Evolutionary conservation across 1,284 basidiomycete species (phyloP).

Genomic region (Fomitopsis schrenkii): DNA sequence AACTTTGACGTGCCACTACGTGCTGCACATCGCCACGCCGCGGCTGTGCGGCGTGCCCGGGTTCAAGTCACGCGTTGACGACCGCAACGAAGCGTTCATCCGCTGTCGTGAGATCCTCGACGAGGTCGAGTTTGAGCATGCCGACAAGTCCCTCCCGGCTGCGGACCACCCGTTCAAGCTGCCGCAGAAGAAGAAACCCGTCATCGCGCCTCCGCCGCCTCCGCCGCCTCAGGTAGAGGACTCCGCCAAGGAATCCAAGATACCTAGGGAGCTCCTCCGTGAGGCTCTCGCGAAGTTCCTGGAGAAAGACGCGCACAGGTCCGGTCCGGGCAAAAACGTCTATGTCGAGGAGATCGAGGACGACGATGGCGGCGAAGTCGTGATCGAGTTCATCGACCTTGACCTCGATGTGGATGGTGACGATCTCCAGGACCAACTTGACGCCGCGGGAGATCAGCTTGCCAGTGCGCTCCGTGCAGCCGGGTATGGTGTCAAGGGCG

Average conservation of each 20-base stretch:
- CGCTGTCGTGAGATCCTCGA: constrained; percentile 72
- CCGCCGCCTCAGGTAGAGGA: constrained; percentile 8
- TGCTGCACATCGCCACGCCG: constrained; percentile 89
- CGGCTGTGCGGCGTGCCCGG: constrained; percentile 88
- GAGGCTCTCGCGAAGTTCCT: constrained; percentile 33
- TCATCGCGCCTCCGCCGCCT: constrained; percentile 41
- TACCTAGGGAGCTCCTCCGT: constrained; percentile 19
- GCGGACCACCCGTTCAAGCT: constrained; percentile 53
- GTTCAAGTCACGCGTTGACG: constrained; percentile 73
- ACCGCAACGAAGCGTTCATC: constrained; percentile 61
- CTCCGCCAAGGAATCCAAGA: constrained; percentile 4
- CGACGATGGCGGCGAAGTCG: constrained; percentile 48
- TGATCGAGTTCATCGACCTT: constrained; percentile 48
- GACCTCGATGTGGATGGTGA: constrained; percentile 17
- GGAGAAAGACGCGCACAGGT: constrained; percentile 34
- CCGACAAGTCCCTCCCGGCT: constrained; percentile 37
- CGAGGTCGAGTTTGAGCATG: constrained; percentile 24
- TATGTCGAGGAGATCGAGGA: constrained; percentile 34
- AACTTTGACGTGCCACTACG: constrained; percentile 86
- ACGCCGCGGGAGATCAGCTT: constrained; percentile 28
- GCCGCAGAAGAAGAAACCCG: constrained; percentile 40
- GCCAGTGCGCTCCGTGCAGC: constrained; percentile 39
- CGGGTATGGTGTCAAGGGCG: constrained; percentile 31
- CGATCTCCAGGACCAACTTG: constrained; percentile 20
- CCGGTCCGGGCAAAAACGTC: constrained; percentile 29